phyloP scores from a whole-genome alignment of 1,284 basidiomycete genomes.

The Blastosporella zonata region DNA sequence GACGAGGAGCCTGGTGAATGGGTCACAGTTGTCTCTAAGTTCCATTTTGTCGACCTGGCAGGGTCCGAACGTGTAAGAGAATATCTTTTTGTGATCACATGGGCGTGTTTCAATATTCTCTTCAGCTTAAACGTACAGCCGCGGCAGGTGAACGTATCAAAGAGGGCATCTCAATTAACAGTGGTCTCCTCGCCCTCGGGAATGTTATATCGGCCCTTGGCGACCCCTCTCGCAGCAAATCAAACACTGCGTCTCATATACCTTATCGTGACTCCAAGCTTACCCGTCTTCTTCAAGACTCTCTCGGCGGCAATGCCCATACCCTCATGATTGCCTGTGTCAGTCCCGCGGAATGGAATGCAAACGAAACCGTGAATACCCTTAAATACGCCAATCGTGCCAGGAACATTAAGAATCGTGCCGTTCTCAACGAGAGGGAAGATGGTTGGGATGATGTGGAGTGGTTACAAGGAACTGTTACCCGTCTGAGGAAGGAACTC shows the following conservation, averaged over 20 bases:
- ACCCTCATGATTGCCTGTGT: conserved; percentile 99
- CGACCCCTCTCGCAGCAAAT: conserved; percentile 83
- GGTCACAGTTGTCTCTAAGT: conserved; percentile 91
- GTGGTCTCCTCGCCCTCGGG: conserved; percentile 92
- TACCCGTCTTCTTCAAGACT: conserved; percentile 92
- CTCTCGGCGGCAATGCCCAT: conserved; percentile 96
- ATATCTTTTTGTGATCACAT: conserved; percentile 9
- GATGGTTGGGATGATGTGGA: conserved; percentile 99
- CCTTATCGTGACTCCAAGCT: conserved; percentile 98
- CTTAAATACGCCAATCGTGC: conserved; percentile 98
- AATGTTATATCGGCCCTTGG: conserved; percentile 98
- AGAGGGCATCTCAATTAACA: conserved; percentile 97
- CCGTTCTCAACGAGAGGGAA: conserved; percentile 90
- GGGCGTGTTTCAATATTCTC: conserved; percentile 14
- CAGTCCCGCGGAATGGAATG: conserved; percentile 94
- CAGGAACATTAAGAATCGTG: conserved; percentile 95
- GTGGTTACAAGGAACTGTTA: conserved; percentile 87
- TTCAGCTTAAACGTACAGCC: conserved; percentile 85
- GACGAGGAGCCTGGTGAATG: conserved; percentile 76
- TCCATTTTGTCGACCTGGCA: conserved; percentile 98
- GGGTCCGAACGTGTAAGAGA: conserved; percentile 86
- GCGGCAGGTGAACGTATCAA: conserved; percentile 94
- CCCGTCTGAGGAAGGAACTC: conserved; percentile 84
- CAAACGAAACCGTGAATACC: conserved; percentile 93
- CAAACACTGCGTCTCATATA: conserved; percentile 78